Percentiles rank a stretch among this genome's conserved stretches.
phyloP scores from a whole-genome alignment of 352 stramenopile genomes.

The Phytophthora pseudosyringae region DNA sequence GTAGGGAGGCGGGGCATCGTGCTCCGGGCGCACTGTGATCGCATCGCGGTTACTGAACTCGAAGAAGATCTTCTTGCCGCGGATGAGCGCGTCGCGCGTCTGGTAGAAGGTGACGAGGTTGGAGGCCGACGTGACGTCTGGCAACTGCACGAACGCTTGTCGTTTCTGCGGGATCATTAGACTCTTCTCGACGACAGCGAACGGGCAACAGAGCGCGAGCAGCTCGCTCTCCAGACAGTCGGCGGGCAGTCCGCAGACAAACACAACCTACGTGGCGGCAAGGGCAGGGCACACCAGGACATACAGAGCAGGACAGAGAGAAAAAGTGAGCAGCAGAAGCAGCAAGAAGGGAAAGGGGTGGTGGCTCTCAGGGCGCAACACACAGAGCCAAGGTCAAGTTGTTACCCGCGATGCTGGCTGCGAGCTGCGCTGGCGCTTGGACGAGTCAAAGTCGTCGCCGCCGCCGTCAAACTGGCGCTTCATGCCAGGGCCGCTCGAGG shows the following conservation, averaged over 20 bases:
- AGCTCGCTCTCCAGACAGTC: constrained; percentile 87
- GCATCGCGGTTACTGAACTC: constrained; percentile 75
- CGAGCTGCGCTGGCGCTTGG: constrained; percentile 50
- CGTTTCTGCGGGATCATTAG: constrained; percentile 77
- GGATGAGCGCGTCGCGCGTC: constrained; percentile 73
- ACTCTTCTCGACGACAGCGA: constrained; percentile 83
- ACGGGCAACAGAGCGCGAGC: constrained; percentile 80
- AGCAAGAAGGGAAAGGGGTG: constrained; percentile 8
- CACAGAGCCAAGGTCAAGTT: constrained; percentile 13
- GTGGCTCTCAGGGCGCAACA: neutral
- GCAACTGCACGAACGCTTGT: constrained; percentile 84
- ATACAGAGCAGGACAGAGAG: constrained; percentile 29
- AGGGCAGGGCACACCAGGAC: constrained; percentile 35
- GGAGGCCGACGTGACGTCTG: constrained; percentile 61
- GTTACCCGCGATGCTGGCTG: constrained; percentile 58
- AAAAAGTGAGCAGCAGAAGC: constrained; percentile 19
- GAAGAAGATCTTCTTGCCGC: constrained; percentile 83
- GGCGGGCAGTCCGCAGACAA: constrained; percentile 72
- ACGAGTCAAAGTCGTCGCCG: constrained; percentile 33
- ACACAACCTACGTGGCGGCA: constrained; percentile 61
- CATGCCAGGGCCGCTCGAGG: constrained; percentile 29
- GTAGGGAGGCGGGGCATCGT: constrained; percentile 28
- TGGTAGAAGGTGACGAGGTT: constrained; percentile 87
- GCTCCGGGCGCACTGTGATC: constrained; percentile 49
- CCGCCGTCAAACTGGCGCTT: constrained; percentile 52